phyloP scores from a whole-genome alignment of 1,284 basidiomycete species.

The Ustilago vetiveriae region DNA sequence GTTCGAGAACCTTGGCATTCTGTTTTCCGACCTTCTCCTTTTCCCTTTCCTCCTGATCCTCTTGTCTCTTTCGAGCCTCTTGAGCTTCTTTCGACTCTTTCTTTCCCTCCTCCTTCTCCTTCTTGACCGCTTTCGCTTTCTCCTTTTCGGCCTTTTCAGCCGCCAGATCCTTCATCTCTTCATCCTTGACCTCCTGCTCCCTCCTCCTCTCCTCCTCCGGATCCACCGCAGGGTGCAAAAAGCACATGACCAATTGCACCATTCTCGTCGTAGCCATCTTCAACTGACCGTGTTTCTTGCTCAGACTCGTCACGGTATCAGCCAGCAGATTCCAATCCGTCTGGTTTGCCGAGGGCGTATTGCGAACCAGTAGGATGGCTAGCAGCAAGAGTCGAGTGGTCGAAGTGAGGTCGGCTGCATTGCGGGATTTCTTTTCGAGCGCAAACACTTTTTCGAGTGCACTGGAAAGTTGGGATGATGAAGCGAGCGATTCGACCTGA shows the following conservation, averaged over 20 bases:
- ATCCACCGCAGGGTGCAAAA: slow-evolving; percentile 57
- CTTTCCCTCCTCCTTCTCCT: slow-evolving; percentile 40
- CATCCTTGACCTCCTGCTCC: slow-evolving; percentile 40
- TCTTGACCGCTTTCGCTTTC: slow-evolving; percentile 28
- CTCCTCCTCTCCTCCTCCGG: slow-evolving; percentile 71
- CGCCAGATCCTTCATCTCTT: slow-evolving; percentile 42
- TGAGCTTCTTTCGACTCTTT: slow-evolving; percentile 41
- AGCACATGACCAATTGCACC: slow-evolving; percentile 71
- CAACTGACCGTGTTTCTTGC: slow-evolving; percentile 97
- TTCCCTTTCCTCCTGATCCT: slow-evolving; percentile 48
- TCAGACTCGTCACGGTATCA: slow-evolving; percentile 66
- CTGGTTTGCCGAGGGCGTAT: slow-evolving; percentile 30
- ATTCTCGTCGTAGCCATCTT: slow-evolving; percentile 89
- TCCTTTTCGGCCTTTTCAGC: slow-evolving; percentile 42
- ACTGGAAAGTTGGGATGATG: slow-evolving; percentile 79
- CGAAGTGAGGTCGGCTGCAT: slow-evolving; percentile 90
- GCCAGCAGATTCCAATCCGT: slow-evolving; percentile 55
- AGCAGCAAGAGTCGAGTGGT: slow-evolving; percentile 85
- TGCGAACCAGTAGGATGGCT: slow-evolving; percentile 70
- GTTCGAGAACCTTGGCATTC: slow-evolving; percentile 50
- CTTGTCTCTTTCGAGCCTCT: slow-evolving; percentile 28
- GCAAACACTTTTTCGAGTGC: slow-evolving; percentile 87
- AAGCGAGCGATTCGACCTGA: slow-evolving; percentile 69
- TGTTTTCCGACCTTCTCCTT: slow-evolving; percentile 56
- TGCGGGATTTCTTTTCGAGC: slow-evolving; percentile 95